Evolutionary conservation across 2,329 filamentous ascomycete genomes (phyloP).

Genomic region (Alternaria sp.): DNA sequence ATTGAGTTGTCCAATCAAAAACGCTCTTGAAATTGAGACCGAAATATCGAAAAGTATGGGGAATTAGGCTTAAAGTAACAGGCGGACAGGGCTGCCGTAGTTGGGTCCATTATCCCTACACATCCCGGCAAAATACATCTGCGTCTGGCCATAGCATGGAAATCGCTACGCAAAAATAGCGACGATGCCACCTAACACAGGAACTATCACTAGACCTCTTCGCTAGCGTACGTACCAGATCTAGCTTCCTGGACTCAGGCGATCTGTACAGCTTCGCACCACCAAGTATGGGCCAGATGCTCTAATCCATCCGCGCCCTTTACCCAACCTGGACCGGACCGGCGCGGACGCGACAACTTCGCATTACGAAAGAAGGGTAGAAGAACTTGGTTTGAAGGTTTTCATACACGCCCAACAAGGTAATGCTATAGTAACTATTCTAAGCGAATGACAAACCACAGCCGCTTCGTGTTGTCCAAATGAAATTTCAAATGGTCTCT

Average conservation of each 20-base stretch:
- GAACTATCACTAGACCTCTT: neutral
- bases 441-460: conserved; percentile 34
- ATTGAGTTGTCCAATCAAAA: conserved; percentile 29
- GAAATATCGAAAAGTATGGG: conserved; percentile 32
- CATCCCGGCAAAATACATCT: conserved; percentile 30
- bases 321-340: neutral
- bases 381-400: neutral
- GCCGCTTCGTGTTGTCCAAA: conserved; percentile 24
- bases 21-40: conserved; percentile 21
- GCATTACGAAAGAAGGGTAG: neutral
- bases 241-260: neutral
- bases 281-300: conserved; percentile 3
- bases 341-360: neutral
- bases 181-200: conserved; percentile 18
- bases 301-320: neutral
- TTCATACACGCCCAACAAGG: neutral
- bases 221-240: neutral
- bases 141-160: conserved; percentile 25
- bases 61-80: conserved; percentile 41
- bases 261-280: neutral
- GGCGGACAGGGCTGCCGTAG: conserved; percentile 29
- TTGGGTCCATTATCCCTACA: conserved; percentile 30
- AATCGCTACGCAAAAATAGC: conserved; percentile 34
- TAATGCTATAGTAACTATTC: conserved; percentile 18
- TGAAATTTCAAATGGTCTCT: conserved; percentile 21